Base-by-base conservation (phyloP, 805 yeast genomes). In the Cyberlindnera japonica region DNA sequence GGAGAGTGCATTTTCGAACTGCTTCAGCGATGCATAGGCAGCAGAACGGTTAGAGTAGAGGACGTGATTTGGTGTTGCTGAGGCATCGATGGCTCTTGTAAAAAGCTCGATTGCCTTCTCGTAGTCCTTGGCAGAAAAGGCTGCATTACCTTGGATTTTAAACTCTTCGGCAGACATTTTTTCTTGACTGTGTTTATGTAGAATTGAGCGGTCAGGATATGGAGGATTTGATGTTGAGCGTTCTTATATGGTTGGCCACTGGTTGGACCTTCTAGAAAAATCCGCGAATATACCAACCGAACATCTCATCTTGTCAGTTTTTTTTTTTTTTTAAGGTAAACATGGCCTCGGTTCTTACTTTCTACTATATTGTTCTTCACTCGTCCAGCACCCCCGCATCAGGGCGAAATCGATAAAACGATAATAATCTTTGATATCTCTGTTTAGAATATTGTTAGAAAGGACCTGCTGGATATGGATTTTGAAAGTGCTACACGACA, bases 1-100 rank as follows among this genome's bases (percentile, higher is more conserved):
- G 33, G 71, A 68, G 45, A 88, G 69, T 4, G 98, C 99, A 44
- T 80, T 68, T 17, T 62, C 62, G 57, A 81, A 93, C 54, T 89
- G 68, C 57, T 79, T 79, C 67, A 80, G 65, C 6, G 96, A 86
- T 5, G 97, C 83, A 57, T 82, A 82, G 42, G 88, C 77, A 12
- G 95, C 99, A 10, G 98, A 90, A 63, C 99, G 81, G 69, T 93
- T 93, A 37, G 97, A 89, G 62, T 71, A 90, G 40, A 93, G 72
- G 14, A 93, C 97, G 61, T 91, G 97, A 64, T 91, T 93, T 48
- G 97, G 95, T 6, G 72, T 49, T 33, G 81, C 71, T 0, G 96
- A 80, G 12, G 77, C 87, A 33, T 79, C 95, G 56, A 91, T 93
- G 24, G 97, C 99, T 62, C 85, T 74, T 15, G 91, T 67, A 67